Conservation (phyloP, 2,329 filamentous ascomycete species). For the Fusarium sp. region DNA sequence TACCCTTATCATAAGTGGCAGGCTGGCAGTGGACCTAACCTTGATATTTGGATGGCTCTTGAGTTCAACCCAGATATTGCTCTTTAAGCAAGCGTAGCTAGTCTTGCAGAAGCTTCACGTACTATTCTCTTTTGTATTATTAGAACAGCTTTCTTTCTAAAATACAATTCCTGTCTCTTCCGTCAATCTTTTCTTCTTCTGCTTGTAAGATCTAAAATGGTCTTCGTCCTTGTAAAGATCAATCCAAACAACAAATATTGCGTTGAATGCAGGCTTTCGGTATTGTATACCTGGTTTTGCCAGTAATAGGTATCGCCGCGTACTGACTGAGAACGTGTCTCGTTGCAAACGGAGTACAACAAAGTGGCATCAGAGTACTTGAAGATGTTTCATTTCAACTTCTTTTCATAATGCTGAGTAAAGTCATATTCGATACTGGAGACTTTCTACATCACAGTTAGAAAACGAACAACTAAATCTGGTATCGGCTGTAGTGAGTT, state of each 20-base stretch:
- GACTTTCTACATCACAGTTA: background rate
- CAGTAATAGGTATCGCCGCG: no score
- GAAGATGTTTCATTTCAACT: no score
- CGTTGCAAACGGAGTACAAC: no score
- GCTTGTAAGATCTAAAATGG: no score
- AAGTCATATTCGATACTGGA: slow-evolving; percentile 9
- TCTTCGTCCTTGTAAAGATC: no score
- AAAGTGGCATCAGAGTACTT: no score
- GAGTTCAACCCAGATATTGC: slow-evolving; percentile 23
- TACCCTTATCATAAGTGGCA: slow-evolving; percentile 26
- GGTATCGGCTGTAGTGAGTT: no score
- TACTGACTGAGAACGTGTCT: no score
- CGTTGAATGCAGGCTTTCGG: no score
- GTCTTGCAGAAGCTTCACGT: background rate
- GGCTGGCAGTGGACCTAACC: slow-evolving; percentile 12
- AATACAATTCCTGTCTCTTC: background rate
- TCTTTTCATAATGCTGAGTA: background rate
- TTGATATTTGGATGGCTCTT: slow-evolving; percentile 28
- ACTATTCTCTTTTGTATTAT: background rate
- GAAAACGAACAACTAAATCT: background rate
- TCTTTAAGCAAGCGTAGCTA: background rate
- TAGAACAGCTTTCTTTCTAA: background rate
- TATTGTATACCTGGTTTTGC: no score
- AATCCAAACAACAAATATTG: no score
- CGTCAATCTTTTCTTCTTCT: no score